phyloP scores from a whole-genome alignment of 2,329 filamentous ascomycete genomes.

The Colletotrichum brevisporum region DNA sequence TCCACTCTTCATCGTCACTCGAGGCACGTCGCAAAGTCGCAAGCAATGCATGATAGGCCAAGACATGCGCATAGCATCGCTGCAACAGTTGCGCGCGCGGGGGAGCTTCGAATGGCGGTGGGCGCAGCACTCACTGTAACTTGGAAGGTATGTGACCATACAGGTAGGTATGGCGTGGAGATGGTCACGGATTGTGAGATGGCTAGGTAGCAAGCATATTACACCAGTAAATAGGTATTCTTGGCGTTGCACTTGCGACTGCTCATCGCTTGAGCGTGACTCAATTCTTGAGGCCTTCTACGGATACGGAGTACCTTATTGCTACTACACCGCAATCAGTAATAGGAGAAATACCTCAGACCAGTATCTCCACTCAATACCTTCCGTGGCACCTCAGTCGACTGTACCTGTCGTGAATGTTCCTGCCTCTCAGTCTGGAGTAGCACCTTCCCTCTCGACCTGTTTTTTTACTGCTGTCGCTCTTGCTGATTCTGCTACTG shows the following conservation, averaged over 20 bases:
- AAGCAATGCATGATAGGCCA: neutral
- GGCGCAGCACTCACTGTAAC: neutral
- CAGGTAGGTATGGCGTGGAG: slow-evolving; percentile 2
- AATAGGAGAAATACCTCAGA: too few relatives aligned
- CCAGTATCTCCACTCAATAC: neutral
- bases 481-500: slow-evolving; percentile 4
- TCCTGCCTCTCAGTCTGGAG: too few relatives aligned
- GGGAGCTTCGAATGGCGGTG: neutral
- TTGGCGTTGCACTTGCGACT: slow-evolving; percentile 22
- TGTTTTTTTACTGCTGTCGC: slow-evolving; percentile 26
- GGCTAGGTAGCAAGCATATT: too few relatives aligned
- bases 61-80: slow-evolving; percentile 1
- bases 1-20: slow-evolving; percentile 7
- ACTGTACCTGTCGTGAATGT: too few relatives aligned
- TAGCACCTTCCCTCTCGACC: neutral
- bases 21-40: neutral
- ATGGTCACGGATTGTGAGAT: slow-evolving; percentile 19
- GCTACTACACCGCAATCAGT: too few relatives aligned
- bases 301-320: too few relatives aligned
- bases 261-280: neutral
- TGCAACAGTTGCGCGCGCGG: neutral
- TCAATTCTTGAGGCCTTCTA: neutral
- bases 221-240: neutral
- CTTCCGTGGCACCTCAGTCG: neutral
- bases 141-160: too few relatives aligned